Percentiles rank a stretch among this genome's conserved stretches.
Evolutionary conservation across 2,329 filamentous ascomycete genomes (phyloP).

Genomic region (Ceratocystis colombiana): DNA sequence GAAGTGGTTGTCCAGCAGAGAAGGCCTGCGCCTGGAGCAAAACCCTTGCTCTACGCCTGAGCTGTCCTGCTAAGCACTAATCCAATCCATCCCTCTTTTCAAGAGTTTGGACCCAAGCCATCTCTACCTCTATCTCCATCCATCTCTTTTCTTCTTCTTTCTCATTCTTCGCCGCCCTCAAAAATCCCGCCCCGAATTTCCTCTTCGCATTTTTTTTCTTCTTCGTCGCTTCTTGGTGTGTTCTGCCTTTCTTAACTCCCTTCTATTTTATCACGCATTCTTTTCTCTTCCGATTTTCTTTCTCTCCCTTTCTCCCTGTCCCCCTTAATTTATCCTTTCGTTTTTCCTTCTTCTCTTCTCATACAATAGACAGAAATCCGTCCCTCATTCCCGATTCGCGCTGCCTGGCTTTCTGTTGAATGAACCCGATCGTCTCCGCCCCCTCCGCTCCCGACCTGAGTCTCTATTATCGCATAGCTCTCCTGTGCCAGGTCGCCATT

Average conservation of each 20-base stretch:
- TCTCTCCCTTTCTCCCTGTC: background rate
- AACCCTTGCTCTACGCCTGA: conserved; percentile 22
- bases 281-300: background rate
- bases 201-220: background rate
- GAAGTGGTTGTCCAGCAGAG: conserved; percentile 9
- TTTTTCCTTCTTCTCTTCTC: background rate
- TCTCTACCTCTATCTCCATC: background rate
- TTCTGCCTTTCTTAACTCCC: background rate
- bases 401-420: background rate
- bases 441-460: background rate
- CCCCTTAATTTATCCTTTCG: conserved; percentile 9
- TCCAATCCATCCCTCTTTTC: conserved; percentile 9
- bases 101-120: conserved; percentile 8
- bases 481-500: background rate
- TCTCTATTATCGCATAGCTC: background rate
- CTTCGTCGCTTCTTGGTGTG: conserved; percentile 1
- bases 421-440: conserved; percentile 10
- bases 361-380: background rate
- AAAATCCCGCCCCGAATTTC: background rate
- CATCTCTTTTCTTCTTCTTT: conserved; percentile 11
- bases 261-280: conserved; percentile 7
- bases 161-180: conserved; percentile 3
- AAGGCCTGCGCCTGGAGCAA: conserved; percentile 23
- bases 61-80: conserved; percentile 19
- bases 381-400: conserved; percentile 4